Evolutionary conservation across 106 monocot genomes (phyloP).

Genomic region (Acorus gramineus): DNA sequence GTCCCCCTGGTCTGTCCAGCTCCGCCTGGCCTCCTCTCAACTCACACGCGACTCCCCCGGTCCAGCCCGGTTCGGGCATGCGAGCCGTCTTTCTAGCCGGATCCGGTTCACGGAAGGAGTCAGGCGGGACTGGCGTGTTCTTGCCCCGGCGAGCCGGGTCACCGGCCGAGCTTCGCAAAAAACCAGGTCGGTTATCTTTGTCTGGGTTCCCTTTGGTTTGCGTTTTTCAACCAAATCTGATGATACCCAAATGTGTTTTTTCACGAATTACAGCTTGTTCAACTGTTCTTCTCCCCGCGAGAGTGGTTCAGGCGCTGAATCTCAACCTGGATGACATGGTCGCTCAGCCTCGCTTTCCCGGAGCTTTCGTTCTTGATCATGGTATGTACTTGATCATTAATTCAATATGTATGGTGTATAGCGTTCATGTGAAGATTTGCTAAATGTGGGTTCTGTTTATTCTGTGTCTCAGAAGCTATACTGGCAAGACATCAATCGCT

Average conservation of each 20-base stretch:
- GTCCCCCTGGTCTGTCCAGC: no score
- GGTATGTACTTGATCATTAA: slow-evolving; percentile 12
- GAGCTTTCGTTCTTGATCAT: slow-evolving; percentile 22
- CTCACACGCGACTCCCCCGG: slow-evolving; percentile 7
- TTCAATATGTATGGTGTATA: not conserved
- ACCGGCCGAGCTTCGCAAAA: slow-evolving; percentile 31
- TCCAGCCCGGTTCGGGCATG: slow-evolving; percentile 28
- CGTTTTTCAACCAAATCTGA: not conserved
- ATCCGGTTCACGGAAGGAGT: slow-evolving; percentile 17
- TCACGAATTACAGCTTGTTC: slow-evolving; percentile 32
- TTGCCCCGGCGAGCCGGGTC: slow-evolving; percentile 33
- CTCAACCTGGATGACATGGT: slow-evolving; percentile 32
- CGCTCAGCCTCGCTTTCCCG: slow-evolving; percentile 10
- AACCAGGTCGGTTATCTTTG: slow-evolving; percentile 22
- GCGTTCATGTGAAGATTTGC: not conserved
- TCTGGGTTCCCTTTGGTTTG: not conserved
- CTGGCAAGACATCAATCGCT: slow-evolving; percentile 3
- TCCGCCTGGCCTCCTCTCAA: not conserved
- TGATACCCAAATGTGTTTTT: not conserved
- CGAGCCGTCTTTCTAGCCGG: slow-evolving; percentile 42
- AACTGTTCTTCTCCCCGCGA: slow-evolving; percentile 55
- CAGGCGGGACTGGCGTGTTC: slow-evolving; percentile 73
- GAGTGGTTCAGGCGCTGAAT: slow-evolving; percentile 62
- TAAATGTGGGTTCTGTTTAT: not conserved
- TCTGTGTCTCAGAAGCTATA: not conserved